These are phyloP conservation scores for Magnaporthiopsis rhizophila DNA, from an alignment of 2,329 filamentous ascomycete species.

Conservation along the genomic window DNA sequence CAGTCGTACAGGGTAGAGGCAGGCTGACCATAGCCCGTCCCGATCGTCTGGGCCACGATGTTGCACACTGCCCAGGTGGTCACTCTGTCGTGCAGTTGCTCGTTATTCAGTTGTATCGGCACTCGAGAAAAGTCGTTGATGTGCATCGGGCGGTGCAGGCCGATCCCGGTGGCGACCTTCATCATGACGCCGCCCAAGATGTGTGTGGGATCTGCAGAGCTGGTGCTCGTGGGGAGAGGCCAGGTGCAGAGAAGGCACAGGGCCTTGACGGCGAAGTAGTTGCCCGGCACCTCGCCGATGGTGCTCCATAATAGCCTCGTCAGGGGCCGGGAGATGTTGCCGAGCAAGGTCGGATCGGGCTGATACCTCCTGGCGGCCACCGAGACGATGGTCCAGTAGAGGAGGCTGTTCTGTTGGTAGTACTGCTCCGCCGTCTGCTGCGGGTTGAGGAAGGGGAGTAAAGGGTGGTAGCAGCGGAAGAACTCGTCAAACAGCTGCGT, in stretches of 20 bases:
- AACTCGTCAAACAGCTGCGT: conserved; percentile 64
- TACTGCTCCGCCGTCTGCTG: conserved; percentile 62
- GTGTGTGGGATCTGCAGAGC: conserved; percentile 72
- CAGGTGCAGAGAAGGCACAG: conserved; percentile 73
- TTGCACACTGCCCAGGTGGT: conserved; percentile 82
- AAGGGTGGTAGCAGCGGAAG: conserved; percentile 69
- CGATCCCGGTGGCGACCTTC: conserved; percentile 78
- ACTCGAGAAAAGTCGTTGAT: conserved; percentile 77
- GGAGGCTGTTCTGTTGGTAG: conserved; percentile 66
- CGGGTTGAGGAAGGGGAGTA: conserved; percentile 66
- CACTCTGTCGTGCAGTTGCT: conserved; percentile 71
- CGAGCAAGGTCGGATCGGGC: conserved; percentile 55
- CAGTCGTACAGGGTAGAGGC: conserved; percentile 71
- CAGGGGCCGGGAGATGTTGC: conserved; percentile 58
- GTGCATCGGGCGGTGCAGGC: conserved; percentile 71
- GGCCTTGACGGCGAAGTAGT: conserved; percentile 74
- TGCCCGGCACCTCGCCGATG: conserved; percentile 68
- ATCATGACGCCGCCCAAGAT: conserved; percentile 79
- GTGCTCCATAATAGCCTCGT: conserved; percentile 70
- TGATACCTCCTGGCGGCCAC: conserved; percentile 66
- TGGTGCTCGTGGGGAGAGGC: conserved; percentile 76
- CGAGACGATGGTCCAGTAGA: conserved; percentile 79
- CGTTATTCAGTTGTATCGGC: conserved; percentile 65
- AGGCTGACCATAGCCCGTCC: conserved; percentile 77
- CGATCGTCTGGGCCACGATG: conserved; percentile 71